Base-by-base conservation (phyloP, 2,329 filamentous ascomycete species). In the Talaromyces pinophilus region DNA sequence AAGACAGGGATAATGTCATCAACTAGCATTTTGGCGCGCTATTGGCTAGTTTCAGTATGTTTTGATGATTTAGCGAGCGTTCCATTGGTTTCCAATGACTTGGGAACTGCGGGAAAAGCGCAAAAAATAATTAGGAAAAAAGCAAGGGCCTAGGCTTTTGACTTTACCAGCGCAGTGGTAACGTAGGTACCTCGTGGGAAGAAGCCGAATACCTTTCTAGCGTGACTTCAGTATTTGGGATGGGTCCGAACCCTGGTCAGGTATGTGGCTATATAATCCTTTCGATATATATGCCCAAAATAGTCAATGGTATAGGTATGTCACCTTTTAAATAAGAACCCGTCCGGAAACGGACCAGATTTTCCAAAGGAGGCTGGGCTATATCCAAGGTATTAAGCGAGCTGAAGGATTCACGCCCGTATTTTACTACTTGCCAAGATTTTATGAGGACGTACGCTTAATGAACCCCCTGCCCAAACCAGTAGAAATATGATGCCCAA, bases 91-190 rank as follows among this genome's bases (percentile, higher is more conserved):
- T 15, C 54, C 54, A 22, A 11, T 22, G 11, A 22, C 30, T 57
- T n/a, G 54, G 54, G n/a, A 40, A 57, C n/a, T 2, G 30, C 28
- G 8, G 15, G 8, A 28, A 50, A 46, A 5, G 5, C 2, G 19
- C 17, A 15, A 50, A 25, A 28, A 50, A 50, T 4, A 28, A 50
- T 1, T 10, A n/a, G 7, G 11, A 13, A 44, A 44, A n/a, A 28
- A 8, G 5, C 8, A 50, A 25, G 5, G 28, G 28, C 5, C 50
- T 35, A 19, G 52, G 30, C n/a, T 17, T 54, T 55, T 35, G 52
- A 55, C 52, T 55, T 55, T 55, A 55, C 52, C 52, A 55, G n/a
- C n/a, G n/a, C 30, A 19, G 28, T 19, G 30, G 52, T 55, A 35
- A 54, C 46, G 2, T 6, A 25, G 22, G 22, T 2, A 11, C n/a